Evolutionary conservation across 768 basidiomycete genomes (phyloP), one percentile per base, ranked within the genome.

Genomic region (Termitomyces sp.): DNA sequence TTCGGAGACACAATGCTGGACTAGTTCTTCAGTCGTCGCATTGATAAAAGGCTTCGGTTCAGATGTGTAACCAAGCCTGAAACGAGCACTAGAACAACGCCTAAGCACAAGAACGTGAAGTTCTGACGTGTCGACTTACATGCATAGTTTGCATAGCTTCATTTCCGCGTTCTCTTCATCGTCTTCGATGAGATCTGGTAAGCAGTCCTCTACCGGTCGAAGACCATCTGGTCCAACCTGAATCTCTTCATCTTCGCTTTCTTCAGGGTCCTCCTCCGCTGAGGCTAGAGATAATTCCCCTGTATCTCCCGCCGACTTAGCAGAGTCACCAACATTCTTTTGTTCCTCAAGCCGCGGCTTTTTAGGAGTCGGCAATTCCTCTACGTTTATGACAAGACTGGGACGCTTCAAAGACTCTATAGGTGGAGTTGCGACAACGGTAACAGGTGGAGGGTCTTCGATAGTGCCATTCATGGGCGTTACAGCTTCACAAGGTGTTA

Each of bases 91-190:
- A 57, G 4, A 52, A 56, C 50, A 20, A 6, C 35, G n/a, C 47
- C 50, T 46, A n/a, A 53, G 23, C 35, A 50, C 5, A 23, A 20
- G 43, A 33, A 30, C 16, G 23, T 49, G 23, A 10, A 38, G n/a
- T 28, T 44, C 33, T 36, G 35, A 61, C 33, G 51, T 57, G 16
- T 53, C 40, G 52, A 76, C 84, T 69, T 56, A 84, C 86, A 71
- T 63, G 79, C 86, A 87, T 38, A 84, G 71, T 51, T 67, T 72
- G 58, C 85, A 87, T 44, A 72, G 74, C 40, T 73, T 64, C 43
- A 61, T 59, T 4, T 68, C 71, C 28, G 64, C 68, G 41, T 68
- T 66, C 9, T 68, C 64, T 5, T 71, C 71, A 14, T 70, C 69
- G 20, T 69, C 68, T 12, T 69, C 73, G 26, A 84, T 77, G 28